phyloP scores from a whole-genome alignment of 345 rosid species.

The Laguncularia racemosa region DNA sequence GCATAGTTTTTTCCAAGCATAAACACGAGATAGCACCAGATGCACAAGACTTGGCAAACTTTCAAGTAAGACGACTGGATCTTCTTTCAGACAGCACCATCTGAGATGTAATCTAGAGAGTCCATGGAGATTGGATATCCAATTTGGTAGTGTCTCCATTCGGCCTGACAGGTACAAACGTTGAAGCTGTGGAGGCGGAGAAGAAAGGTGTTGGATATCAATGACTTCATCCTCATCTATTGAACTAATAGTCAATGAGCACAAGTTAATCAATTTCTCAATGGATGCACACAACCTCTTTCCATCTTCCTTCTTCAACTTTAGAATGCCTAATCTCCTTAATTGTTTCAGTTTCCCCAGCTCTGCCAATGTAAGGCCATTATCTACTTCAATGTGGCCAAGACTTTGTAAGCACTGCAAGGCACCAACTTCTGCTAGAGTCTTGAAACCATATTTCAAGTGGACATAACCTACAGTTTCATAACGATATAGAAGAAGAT shows the following conservation, averaged over 20 bases:
- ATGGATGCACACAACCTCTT: constrained; percentile 15
- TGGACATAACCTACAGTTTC: constrained; percentile 6
- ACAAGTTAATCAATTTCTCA: constrained; percentile 9
- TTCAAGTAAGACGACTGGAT: constrained; percentile 14
- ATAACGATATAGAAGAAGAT: constrained; percentile 20
- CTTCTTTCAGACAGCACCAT: constrained; percentile 14
- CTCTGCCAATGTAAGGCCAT: constrained; percentile 4
- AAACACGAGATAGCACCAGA: constrained; percentile 12
- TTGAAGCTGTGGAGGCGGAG: constrained; percentile 15
- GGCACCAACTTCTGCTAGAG: constrained; percentile 3
- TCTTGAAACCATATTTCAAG: constrained; percentile 18
- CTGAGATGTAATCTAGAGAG: constrained; percentile 11
- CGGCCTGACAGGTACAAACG: constrained; percentile 17
- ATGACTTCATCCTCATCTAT: constrained; percentile 11
- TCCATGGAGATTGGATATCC: constrained; percentile 16
- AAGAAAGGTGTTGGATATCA: constrained; percentile 7
- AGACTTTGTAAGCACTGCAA: constrained; percentile 21
- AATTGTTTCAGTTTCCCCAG: constrained; percentile 23
- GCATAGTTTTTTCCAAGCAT: constrained; percentile 3
- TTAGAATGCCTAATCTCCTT: constrained; percentile 24
- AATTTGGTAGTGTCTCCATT: constrained; percentile 12
- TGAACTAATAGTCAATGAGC: constrained; percentile 16
- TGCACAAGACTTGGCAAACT: constrained; percentile 13
- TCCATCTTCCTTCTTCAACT: constrained; percentile 20
- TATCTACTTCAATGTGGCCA: constrained; percentile 14